Evolutionary conservation across 208 protist genomes (phyloP).

Genomic region (Leishmania gerbilli): DNA sequence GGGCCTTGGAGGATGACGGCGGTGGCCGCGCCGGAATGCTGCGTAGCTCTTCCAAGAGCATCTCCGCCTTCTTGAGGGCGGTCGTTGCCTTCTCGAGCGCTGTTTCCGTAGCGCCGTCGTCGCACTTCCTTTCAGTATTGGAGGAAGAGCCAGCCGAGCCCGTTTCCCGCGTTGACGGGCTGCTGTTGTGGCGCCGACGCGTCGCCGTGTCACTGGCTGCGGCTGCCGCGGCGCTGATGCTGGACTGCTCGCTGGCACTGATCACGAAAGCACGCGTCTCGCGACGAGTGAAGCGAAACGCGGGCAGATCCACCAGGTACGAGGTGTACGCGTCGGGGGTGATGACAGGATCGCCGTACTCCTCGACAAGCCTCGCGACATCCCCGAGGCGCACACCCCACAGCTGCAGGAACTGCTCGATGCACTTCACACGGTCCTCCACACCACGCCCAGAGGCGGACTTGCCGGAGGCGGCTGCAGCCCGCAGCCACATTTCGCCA

Average conservation of each 20-base stretch:
- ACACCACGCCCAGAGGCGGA: conserved; percentile 32
- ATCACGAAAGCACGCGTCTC: conserved; percentile 47
- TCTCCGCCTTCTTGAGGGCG: conserved; percentile 36
- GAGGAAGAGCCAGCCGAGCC: not conserved
- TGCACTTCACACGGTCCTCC: conserved; percentile 42
- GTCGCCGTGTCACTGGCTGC: conserved; percentile 23
- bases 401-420: conserved; percentile 76
- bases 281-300: conserved; percentile 63
- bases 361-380: conserved; percentile 61
- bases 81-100: conserved; percentile 37
- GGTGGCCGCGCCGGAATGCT: not conserved
- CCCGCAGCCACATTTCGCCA: conserved; percentile 7
- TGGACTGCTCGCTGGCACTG: conserved; percentile 13
- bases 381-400: conserved; percentile 74
- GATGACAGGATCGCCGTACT: conserved; percentile 76
- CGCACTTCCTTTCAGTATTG: not conserved
- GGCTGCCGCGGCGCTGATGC: conserved; percentile 9
- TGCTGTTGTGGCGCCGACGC: conserved; percentile 20
- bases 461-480: conserved; percentile 1
- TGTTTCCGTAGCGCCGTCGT: conserved; percentile 2
- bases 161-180: conserved; percentile 1
- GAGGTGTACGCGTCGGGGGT: conserved; percentile 79
- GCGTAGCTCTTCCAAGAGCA: conserved; percentile 28
- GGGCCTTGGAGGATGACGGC: not conserved
- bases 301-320: conserved; percentile 71